Base-by-base conservation (phyloP, 768 basidiomycete species). In the Brasilioporus rufonigricans region DNA sequence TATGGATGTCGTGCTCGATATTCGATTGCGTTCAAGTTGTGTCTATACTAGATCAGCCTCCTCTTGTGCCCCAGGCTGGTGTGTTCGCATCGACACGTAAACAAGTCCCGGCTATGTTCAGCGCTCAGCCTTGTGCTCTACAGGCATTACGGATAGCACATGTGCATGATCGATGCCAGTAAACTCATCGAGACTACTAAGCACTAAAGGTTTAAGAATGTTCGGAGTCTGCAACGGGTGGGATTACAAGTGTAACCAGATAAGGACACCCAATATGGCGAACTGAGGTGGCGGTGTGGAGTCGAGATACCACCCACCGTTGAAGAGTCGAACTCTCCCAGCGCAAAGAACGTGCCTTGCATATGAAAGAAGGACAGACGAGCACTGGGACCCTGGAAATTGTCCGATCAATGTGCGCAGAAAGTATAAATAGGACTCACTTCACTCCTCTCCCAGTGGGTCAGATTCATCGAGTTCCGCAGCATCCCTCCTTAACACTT, bases 401-500 rank as follows among this genome's bases (percentile, higher is more conserved):
- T 27, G 31, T 24, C 35, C 5, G n/a, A 35, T 43, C 33, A 43
- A 50, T 19, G 23, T 13, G 12, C 14, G 40, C 24, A 18, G 29
- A 44, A 35, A 45, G 8, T 4, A 6, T 11, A 24, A 9, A 4
- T 29, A 9, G 13, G 24, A 26, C 18, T 41, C 9, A 4, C 27
- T 16, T 61, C 39, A 59, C 19, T 55, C 61, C 8, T 63, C 57
- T 38, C 31, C 53, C n/a, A n/a, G n/a, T 33, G 56, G 55, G 4
- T 51, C 53, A 27, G 33, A 50, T 1, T 71, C 72, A 2, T 79
- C 79, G 27, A 77, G 59, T 12, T 71, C 76, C 33, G 60, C 57
- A 0, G 67, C 67, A 63, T 82, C 80, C 50, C 48, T 66, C 53
- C 50, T 63, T 33, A 77, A 40, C 53, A 79, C 80, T 40, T 77